Evolutionary conservation across 23 red algal species (phyloP).

Genomic region (Gracilaria domingensis): DNA sequence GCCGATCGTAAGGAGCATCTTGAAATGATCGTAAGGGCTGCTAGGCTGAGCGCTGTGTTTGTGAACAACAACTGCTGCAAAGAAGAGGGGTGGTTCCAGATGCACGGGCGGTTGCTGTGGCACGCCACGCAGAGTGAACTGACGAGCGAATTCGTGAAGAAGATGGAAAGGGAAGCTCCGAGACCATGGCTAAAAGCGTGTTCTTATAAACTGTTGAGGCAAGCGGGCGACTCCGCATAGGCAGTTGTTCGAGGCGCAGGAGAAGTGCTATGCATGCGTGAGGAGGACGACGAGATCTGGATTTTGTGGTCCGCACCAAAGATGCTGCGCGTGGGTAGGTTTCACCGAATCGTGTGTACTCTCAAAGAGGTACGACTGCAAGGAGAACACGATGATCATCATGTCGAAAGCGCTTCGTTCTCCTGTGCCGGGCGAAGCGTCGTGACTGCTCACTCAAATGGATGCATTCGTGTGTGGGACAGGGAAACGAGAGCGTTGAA

Average conservation of each 20-base stretch:
- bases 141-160: slow-evolving; percentile 4
- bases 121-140: not conserved
- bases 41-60: not conserved
- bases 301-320: no score
- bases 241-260: not conserved
- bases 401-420: no score
- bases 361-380: no score
- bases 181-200: slow-evolving; percentile 5
- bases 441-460: no score
- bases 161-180: not conserved
- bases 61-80: not conserved
- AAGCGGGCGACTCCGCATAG: not conserved
- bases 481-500: no score
- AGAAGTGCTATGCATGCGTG: not conserved
- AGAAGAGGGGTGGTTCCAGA: slow-evolving; percentile 2
- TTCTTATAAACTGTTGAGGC: not conserved
- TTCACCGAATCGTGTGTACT: no score
- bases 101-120: slow-evolving; percentile 15
- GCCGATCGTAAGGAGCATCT: not conserved
- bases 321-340: no score
- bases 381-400: no score
- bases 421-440: no score
- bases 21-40: not conserved
- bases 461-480: no score
- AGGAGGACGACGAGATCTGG: not conserved